phyloP scores from a whole-genome alignment of 805 yeast species.

The Wickerhamiella cacticola region DNA sequence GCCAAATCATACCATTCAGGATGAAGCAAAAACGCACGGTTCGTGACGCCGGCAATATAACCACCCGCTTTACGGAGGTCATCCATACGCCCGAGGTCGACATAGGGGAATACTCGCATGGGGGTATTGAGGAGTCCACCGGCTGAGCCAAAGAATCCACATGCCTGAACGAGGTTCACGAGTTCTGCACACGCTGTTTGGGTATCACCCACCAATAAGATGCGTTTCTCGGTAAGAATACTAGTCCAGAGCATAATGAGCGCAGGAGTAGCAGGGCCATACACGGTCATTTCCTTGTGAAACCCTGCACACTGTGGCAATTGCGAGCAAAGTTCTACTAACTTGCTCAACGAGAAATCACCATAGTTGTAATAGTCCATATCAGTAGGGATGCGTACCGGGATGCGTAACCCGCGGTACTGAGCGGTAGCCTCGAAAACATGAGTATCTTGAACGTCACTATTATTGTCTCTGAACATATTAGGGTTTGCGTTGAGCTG shows the following conservation, averaged over 20 bases:
- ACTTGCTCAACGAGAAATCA: slow-evolving; percentile 22
- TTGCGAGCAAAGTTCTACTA: slow-evolving; percentile 24
- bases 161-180: slow-evolving; percentile 39
- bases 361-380: slow-evolving; percentile 26
- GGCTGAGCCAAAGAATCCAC: slow-evolving; percentile 41
- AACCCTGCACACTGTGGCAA: slow-evolving; percentile 18
- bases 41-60: slow-evolving; percentile 48
- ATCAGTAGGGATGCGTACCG: slow-evolving; percentile 27
- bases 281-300: slow-evolving; percentile 36
- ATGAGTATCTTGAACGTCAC: slow-evolving; percentile 23
- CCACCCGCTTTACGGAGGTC: slow-evolving; percentile 38
- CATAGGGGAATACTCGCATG: slow-evolving; percentile 42
- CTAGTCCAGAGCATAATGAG: slow-evolving; percentile 42
- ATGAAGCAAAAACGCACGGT: slow-evolving; percentile 45
- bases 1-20: slow-evolving; percentile 46
- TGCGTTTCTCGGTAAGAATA: slow-evolving; percentile 40
- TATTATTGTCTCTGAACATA: slow-evolving; percentile 8
- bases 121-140: slow-evolving; percentile 40
- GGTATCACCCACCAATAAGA: slow-evolving; percentile 37
- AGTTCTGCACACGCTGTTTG: slow-evolving; percentile 41
- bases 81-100: slow-evolving; percentile 44
- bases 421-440: slow-evolving; percentile 25
- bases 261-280: slow-evolving; percentile 45
- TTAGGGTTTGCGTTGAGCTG: slow-evolving; percentile 12
- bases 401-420: slow-evolving; percentile 25